These are phyloP conservation scores for Gelatoporia subvermispora DNA, from an alignment of 768 basidiomycete species.

Conservation along the genomic window DNA sequence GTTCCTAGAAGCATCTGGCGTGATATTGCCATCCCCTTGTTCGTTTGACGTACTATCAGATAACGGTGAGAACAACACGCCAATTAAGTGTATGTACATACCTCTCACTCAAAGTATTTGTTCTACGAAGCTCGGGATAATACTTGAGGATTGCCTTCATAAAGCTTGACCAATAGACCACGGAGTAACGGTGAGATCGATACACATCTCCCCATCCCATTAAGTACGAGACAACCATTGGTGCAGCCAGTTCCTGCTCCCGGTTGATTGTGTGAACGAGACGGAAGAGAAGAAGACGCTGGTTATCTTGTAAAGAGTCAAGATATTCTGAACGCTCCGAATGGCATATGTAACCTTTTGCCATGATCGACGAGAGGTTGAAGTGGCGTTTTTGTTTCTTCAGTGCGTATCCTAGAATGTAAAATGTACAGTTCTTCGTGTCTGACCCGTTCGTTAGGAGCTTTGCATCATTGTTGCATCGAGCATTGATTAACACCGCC, in stretches of 20 bases:
- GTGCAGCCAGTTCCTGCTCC: constrained; percentile 34
- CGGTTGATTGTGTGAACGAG: constrained; percentile 28
- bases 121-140: constrained; percentile 18
- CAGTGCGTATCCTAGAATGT: constrained; percentile 28
- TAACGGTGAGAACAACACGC: no score
- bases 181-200: constrained; percentile 30
- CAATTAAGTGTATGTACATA: neutral
- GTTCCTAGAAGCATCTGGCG: no score
- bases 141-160: constrained; percentile 10
- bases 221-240: constrained; percentile 36
- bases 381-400: constrained; percentile 32
- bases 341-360: constrained; percentile 28
- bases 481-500: constrained; percentile 12
- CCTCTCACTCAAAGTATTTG: no score
- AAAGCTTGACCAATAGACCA: constrained; percentile 32
- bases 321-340: constrained; percentile 6
- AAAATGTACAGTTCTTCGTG: constrained; percentile 30
- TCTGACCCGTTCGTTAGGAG: constrained; percentile 32
- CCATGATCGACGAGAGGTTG: constrained; percentile 34
- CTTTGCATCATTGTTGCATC: constrained; percentile 40
- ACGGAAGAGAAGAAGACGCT: constrained; percentile 27
- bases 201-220: constrained; percentile 41
- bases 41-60: no score
- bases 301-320: constrained; percentile 17
- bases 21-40: no score